Conservation (phyloP, 371 early-diverging fungal genomes). For the Nosema muscidifuracis region DNA sequence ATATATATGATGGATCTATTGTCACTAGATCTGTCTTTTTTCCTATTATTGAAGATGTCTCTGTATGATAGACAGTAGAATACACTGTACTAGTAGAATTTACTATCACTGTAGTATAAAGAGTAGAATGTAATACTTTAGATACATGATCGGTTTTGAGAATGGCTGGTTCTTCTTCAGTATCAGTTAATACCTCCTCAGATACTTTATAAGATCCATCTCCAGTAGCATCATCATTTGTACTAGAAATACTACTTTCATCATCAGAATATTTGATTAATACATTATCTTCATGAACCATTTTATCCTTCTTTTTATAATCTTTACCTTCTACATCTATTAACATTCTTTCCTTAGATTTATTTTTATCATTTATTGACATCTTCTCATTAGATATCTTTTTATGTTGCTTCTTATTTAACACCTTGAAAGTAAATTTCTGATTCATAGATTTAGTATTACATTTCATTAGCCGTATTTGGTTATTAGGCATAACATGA, state of each 20-base stretch:
- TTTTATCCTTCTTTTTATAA: neutral
- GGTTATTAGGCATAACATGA: no score
- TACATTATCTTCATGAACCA: neutral
- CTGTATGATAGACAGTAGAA: neutral
- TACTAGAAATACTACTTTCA: neutral
- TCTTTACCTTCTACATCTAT: neutral
- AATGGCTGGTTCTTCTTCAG: neutral
- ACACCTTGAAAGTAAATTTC: neutral
- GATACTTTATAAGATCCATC: neutral
- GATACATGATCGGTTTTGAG: neutral
- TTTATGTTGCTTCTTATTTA: neutral
- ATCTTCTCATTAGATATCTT: neutral
- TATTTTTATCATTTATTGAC: no score
- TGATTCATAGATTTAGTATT: neutral
- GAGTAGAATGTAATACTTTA: neutral
- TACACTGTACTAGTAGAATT: conserved; percentile 1
- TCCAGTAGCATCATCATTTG: neutral
- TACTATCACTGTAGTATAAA: neutral
- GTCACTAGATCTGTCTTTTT: no score
- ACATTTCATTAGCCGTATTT: neutral
- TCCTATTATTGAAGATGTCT: neutral
- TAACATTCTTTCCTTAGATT: no score
- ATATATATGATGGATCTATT: no score
- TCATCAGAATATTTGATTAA: neutral
- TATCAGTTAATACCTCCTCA: neutral